These are phyloP conservation scores for Forsythia suspensa DNA, from an alignment of 257 asterid species.

Conservation along the genomic window DNA sequence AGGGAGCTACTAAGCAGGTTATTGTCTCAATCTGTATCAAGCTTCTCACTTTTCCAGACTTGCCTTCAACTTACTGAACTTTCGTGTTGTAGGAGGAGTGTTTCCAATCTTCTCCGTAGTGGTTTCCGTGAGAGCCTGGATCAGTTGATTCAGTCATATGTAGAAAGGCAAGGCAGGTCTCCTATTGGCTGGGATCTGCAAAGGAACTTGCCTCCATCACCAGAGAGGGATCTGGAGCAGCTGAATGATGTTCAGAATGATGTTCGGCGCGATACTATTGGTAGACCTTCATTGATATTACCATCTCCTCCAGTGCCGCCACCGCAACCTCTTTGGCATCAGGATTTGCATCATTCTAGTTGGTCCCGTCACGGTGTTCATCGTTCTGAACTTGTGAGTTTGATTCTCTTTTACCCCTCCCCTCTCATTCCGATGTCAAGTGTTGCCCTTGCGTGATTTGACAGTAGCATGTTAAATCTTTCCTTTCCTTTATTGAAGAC, in stretches of 20 bases:
- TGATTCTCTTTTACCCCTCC: neutral
- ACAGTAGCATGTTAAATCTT: neutral
- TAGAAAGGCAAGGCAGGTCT: conserved; percentile 74
- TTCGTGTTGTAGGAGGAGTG: conserved; percentile 76
- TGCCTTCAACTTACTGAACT: conserved; percentile 14
- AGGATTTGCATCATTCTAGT: conserved; percentile 67
- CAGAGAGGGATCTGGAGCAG: conserved; percentile 57
- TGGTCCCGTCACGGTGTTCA: conserved; percentile 71
- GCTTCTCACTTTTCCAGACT: conserved; percentile 3
- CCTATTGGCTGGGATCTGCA: conserved; percentile 84
- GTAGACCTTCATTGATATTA: conserved; percentile 62
- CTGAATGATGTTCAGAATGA: conserved; percentile 54
- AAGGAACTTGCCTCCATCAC: conserved; percentile 69
- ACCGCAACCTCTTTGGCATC: conserved; percentile 91
- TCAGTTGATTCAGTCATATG: conserved; percentile 84
- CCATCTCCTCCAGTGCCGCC: conserved; percentile 89
- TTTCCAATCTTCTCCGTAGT: conserved; percentile 88
- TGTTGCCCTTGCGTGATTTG: neutral
- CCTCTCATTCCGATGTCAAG: neutral
- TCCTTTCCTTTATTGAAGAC: neutral
- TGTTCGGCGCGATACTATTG: conserved; percentile 51
- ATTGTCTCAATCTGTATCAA: conserved; percentile 16
- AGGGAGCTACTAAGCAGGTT: conserved; percentile 96
- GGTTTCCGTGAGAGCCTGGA: conserved; percentile 90
- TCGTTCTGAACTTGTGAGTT: conserved; percentile 81